Percentiles rank a stretch among this genome's conserved stretches.
phyloP scores from a whole-genome alignment of 495 filamentous ascomycete species.

The Penicillium antarcticum region DNA sequence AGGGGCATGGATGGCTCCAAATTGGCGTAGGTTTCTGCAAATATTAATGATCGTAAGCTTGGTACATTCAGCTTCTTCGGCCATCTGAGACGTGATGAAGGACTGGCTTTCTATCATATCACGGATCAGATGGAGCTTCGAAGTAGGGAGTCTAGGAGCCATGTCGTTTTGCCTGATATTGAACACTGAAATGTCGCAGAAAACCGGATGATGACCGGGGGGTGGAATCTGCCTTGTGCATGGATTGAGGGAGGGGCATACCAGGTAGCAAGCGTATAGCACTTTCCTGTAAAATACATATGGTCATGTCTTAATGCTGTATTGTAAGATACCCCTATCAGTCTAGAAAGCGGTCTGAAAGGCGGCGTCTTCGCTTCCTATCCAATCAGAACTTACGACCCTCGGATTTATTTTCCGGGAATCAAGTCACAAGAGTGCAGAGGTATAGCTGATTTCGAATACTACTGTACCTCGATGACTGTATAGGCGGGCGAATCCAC shows the following conservation, averaged over 20 bases:
- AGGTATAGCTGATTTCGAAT: conserved; percentile 8
- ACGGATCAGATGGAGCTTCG: neutral
- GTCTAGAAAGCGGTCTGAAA: neutral
- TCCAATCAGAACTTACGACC: neutral
- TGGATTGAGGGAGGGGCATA: neutral
- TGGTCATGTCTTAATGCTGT: neutral
- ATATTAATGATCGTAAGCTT: conserved; percentile 12
- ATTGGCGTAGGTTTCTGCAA: conserved; percentile 23
- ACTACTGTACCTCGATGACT: conserved; percentile 1
- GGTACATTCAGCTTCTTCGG: conserved; percentile 6
- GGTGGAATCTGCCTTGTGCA: no score
- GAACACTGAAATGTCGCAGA: no score
- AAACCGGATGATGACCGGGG: no score
- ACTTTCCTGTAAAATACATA: conserved; percentile 5
- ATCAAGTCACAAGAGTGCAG: conserved; percentile 2
- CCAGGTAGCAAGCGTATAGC: conserved; percentile 1
- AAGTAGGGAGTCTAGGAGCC: no score
- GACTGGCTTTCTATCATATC: neutral
- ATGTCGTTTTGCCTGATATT: no score
- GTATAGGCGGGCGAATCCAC: no score
- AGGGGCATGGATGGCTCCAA: conserved; percentile 21
- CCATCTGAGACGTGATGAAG: neutral
- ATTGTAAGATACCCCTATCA: conserved; percentile 1
- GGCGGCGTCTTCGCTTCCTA: neutral
- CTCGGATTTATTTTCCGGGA: neutral